Conservation (phyloP, 352 stramenopile genomes). For the Pythium biforme region DNA sequence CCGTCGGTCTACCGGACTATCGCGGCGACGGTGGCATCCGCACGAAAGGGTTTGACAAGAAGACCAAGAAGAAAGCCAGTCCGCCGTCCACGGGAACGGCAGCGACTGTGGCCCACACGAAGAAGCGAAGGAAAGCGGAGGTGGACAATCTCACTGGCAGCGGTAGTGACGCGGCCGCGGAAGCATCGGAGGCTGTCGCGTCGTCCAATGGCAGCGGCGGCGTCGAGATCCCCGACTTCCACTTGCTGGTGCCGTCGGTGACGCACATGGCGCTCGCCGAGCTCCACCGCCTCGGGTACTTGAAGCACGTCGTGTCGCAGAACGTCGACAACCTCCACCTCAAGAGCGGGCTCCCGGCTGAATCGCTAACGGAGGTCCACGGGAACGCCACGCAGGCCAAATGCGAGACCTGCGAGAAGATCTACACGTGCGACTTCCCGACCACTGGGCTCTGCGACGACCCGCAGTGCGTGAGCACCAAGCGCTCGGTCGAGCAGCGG, state of each 20-base stretch:
- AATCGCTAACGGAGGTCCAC: constrained; percentile 70
- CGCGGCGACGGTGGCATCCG: constrained; percentile 78
- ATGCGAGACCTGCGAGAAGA: constrained; percentile 85
- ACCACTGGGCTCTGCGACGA: constrained; percentile 70
- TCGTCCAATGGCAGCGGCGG: background rate
- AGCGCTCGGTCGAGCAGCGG: constrained; percentile 56
- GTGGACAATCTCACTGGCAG: constrained; percentile 3
- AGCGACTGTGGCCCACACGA: background rate
- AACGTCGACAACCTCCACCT: constrained; percentile 85
- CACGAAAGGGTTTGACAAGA: constrained; percentile 53
- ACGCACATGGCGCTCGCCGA: constrained; percentile 84
- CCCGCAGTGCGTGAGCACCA: constrained; percentile 58
- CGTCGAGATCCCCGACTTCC: constrained; percentile 54
- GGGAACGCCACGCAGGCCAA: constrained; percentile 81
- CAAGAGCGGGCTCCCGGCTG: constrained; percentile 68
- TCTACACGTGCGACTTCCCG: constrained; percentile 73
- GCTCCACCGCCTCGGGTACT: constrained; percentile 62
- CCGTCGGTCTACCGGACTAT: constrained; percentile 78
- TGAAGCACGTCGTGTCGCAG: constrained; percentile 82
- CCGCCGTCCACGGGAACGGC: too few species aligned
- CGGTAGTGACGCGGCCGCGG: background rate
- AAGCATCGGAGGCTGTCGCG: background rate
- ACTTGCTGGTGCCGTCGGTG: constrained; percentile 63
- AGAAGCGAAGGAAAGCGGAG: constrained; percentile 11
- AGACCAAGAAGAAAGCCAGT: constrained; percentile 5